These are phyloP conservation scores for Penicillium lividum DNA, from an alignment of 495 filamentous ascomycete species.

Conservation along the genomic window DNA sequence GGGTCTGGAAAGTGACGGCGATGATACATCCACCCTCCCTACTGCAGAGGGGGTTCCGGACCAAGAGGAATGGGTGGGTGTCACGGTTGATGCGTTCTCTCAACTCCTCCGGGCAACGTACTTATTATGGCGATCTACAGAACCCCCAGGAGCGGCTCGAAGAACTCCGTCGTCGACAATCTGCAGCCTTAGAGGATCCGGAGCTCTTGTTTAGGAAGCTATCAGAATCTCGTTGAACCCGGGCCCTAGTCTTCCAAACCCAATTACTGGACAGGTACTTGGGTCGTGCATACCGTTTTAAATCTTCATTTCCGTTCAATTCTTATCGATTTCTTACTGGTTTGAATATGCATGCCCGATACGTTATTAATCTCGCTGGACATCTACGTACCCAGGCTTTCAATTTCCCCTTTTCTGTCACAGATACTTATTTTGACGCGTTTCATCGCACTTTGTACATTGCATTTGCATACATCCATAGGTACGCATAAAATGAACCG, in stretches of 20 bases:
- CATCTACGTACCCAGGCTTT: neutral
- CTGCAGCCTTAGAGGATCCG: constrained; percentile 52
- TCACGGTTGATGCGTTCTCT: constrained; percentile 56
- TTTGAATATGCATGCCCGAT: neutral
- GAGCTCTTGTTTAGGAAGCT: constrained; percentile 21
- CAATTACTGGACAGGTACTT: neutral
- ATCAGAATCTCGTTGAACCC: constrained; percentile 2
- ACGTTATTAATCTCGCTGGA: neutral
- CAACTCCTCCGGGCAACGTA: constrained; percentile 54
- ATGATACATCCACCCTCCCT: constrained; percentile 59
- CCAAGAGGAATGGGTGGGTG: constrained; percentile 88
- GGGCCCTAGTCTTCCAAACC: neutral
- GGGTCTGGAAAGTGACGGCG: constrained; percentile 54
- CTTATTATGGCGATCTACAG: constrained; percentile 65
- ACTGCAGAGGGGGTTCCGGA: constrained; percentile 76
- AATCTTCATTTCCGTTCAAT: neutral
- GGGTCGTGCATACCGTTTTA: neutral
- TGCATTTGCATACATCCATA: constrained; percentile 18
- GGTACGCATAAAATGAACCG: neutral
- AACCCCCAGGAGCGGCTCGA: constrained; percentile 70
- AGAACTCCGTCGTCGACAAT: constrained; percentile 64
- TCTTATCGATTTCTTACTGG: constrained; percentile 1
- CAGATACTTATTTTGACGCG: constrained; percentile 6
- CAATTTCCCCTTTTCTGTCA: neutral
- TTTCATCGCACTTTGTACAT: constrained; percentile 17